Percentiles rank a stretch among this genome's conserved stretches.
phyloP scores from a whole-genome alignment of 352 stramenopile genomes.

The Pythium periplocum region DNA sequence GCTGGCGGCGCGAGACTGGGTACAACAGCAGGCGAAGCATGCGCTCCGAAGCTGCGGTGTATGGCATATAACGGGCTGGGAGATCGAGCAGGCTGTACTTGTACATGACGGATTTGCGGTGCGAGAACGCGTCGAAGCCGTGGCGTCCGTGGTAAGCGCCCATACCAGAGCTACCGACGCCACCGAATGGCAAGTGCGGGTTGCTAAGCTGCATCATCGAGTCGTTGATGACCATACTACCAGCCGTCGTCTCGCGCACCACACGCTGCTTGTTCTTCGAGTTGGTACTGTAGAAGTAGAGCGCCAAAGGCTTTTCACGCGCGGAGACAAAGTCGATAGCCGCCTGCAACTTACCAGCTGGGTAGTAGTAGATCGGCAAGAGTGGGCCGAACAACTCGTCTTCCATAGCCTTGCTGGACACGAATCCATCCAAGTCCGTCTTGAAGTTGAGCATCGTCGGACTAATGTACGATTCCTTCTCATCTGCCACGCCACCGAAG shows the following conservation, averaged over 20 bases:
- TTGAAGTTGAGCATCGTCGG: slow-evolving; percentile 88
- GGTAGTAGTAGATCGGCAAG: slow-evolving; percentile 88
- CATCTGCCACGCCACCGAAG: slow-evolving; percentile 54
- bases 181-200: slow-evolving; percentile 25
- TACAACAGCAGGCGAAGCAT: slow-evolving; percentile 39
- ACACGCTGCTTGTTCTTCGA: slow-evolving; percentile 14
- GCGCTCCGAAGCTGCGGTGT: slow-evolving; percentile 24
- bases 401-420: slow-evolving; percentile 56
- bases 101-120: slow-evolving; percentile 61
- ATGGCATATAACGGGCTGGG: slow-evolving; percentile 50
- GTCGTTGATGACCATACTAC: slow-evolving; percentile 30
- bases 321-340: slow-evolving; percentile 22
- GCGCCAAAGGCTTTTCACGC: slow-evolving; percentile 22
- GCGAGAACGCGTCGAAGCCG: slow-evolving; percentile 77
- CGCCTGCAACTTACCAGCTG: slow-evolving; percentile 16
- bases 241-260: slow-evolving; percentile 18
- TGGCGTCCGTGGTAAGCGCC: slow-evolving; percentile 79
- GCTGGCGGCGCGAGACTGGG: slow-evolving; percentile 37
- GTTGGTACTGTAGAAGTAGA: slow-evolving; percentile 25
- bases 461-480: slow-evolving; percentile 69
- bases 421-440: slow-evolving; percentile 36
- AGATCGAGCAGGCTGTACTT: slow-evolving; percentile 57
- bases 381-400: slow-evolving; percentile 97
- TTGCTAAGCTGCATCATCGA: slow-evolving; percentile 26
- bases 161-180: slow-evolving; percentile 53